Base-by-base conservation (phyloP, 164 flowering plant species). In the Aristolochia contorta region DNA sequence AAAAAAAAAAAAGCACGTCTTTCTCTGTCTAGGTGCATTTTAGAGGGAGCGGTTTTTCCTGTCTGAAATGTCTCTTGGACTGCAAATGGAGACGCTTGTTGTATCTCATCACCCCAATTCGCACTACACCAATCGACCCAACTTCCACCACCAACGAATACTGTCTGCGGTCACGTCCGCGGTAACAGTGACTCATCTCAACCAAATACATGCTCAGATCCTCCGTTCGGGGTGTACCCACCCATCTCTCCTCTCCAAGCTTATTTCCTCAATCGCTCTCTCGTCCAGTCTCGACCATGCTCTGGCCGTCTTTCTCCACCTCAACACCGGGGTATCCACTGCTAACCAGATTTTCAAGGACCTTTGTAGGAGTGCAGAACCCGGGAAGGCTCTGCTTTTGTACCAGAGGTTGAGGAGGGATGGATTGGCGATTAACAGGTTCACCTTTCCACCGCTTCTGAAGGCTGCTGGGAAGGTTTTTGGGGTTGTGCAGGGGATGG, bases 401-500 rank as follows among this genome's bases (percentile, higher is more conserved):
- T 84, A 79, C 56, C 70, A 56, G 55, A 69, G 57, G 57, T 69
- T 81, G 75, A 73, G 82, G 68, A 68, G 27, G 32, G 74, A 66
- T 0, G 83, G 83, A 7, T 5, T 77, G 25, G 55, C 57, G 16
- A 19, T 84, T 16, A 82, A 80, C 55, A 66, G 83, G 73, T 89
- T 80, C 64, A 75, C 78, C 63, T 78, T 86, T 55, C 89, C 92
- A 12, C 80, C 89, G 12, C 45, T 85, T 1, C 68, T 89, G 46
- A 86, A 83, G 67, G 93, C 91, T 9, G 71, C 69, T 3, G 62
- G 82, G n/a, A 69, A 63, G 54, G 61, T 66, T 65, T 30, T 24
- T 27, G 81, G 68, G 3, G 49, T 79, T 63, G 33, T 1, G 25
- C 82, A 80, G 65, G 93, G 87, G 45, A 72, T 54, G 75, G 85